Base-by-base conservation (phyloP, 2,329 filamentous ascomycete species). In the Ophiostoma angusticollis region DNA sequence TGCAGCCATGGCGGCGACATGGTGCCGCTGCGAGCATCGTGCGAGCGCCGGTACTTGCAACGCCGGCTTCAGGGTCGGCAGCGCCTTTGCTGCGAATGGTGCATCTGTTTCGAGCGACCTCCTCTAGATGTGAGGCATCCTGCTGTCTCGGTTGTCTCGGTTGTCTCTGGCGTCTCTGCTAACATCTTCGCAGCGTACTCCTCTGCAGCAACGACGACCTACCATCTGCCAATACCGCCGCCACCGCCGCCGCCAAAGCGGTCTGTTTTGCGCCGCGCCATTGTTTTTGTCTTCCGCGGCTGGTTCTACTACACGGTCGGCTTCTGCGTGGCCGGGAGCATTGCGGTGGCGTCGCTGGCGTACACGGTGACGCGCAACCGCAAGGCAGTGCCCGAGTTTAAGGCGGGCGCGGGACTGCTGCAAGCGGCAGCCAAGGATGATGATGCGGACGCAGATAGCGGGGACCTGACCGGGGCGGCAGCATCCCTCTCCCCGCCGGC, bases 241-340 rank as follows among this genome's bases (percentile, higher is more conserved):
- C 13, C 27, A 6, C 31, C 40, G 6, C 31, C 36, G 8, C 39
- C 36, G 7, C 35, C 35, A 17, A 19, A 24, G 3, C 37, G 34
- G n/a, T 34, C 32, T 9, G 9, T 9, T 5, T 11, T 40, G 27
- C 17, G 42, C 17, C 35, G 41, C n/a, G 21, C 31, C 16, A 11
- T 38, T 8, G 6, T 35, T 6, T 37, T 42, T 17, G 9, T 36
- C 28, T n/a, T 33, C 31, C 34, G 44, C 18, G 31, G 19, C 35
- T 12, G 16, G 25, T 18, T 43, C 24, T 45, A 31, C 24, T 12
- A 17, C 3, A 16, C 21, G 6, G 4, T 40, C 19, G 44, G 41
- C 35, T 22, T 17, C 29, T 7, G 18, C 2, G 5, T 39, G 4
- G 16, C 25, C 33, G 9, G 9, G 9, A 9, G 2, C 9, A 3